Base-by-base conservation (phyloP, 1,284 basidiomycete genomes). In the Schizophyllum amplum region DNA sequence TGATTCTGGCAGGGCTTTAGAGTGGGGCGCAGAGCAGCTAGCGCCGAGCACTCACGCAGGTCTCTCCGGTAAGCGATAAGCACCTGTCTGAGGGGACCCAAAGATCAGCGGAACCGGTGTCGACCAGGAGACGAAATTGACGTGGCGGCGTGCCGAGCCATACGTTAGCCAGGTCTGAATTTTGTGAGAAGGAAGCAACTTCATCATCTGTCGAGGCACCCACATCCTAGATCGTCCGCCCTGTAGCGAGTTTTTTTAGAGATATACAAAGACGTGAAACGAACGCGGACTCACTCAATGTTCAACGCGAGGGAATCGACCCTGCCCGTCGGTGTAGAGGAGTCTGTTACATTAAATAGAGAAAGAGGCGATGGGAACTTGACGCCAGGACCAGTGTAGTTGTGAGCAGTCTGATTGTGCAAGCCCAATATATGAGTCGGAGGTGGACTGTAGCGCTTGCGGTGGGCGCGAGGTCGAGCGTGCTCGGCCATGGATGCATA, bases 1-100 rank as follows among this genome's bases (percentile, higher is more conserved):
- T 92, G 88, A 60, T 81, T 76, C 5, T 86, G 81, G 75, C 55
- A 52, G 46, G 21, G n/a, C n/a, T n/a, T n/a, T n/a, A n/a, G n/a
- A n/a, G n/a, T n/a, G n/a, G n/a, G n/a, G n/a, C n/a, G n/a, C n/a
- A n/a, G n/a, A n/a, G n/a, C n/a, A n/a, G 56, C 24, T 1, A 54
- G 54, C 49, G 33, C 26, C 2, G 42, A 47, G 49, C 9, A 61
- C 69, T 22, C 59, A 72, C 72, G 57, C 72, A 72, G 48, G 59
- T 61, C n/a, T 64, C 64, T 4, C 64, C 66, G 24, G 64, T 63
- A 46, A 67, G 57, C 17, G 56, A 53, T 1, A 26, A 53, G 46
- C 63, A 64, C 4, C 33, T n/a, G 25, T 59, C 58, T 4, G 59
- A 59, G 15, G 53, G 27, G 1, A 64, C 62, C 63, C 63, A 64